These are phyloP conservation scores for Rostrohypoxylon terebratum DNA, from an alignment of 495 filamentous ascomycete genomes.

Conservation along the genomic window DNA sequence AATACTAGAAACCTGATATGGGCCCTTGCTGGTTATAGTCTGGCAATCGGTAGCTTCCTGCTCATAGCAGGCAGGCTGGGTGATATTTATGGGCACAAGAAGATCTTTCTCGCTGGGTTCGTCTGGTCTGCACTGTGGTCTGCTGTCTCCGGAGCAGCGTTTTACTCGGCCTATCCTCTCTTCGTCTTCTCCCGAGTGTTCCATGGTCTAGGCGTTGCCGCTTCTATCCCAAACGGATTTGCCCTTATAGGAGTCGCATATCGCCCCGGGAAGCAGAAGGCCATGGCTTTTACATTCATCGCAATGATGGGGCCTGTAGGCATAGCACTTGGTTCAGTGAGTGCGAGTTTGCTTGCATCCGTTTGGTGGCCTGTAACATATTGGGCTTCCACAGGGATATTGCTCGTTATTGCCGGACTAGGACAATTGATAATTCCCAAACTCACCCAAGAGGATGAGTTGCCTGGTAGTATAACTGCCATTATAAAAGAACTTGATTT, in stretches of 20 bases:
- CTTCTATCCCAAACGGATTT: slow-evolving; percentile 63
- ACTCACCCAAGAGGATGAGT: slow-evolving; percentile 40
- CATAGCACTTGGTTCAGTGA: slow-evolving; percentile 57
- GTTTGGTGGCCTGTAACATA: slow-evolving; percentile 74
- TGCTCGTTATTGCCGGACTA: slow-evolving; percentile 59
- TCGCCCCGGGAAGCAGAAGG: slow-evolving; percentile 58
- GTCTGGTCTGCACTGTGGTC: slow-evolving; percentile 74
- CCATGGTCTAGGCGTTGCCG: slow-evolving; percentile 65
- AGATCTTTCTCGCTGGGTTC: slow-evolving; percentile 69
- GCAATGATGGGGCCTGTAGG: slow-evolving; percentile 65
- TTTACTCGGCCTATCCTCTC: slow-evolving; percentile 51
- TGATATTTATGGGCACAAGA: slow-evolving; percentile 72
- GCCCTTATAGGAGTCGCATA: slow-evolving; percentile 61
- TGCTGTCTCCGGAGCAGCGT: slow-evolving; percentile 64
- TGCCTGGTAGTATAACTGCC: slow-evolving; percentile 45
- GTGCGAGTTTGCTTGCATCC: slow-evolving; percentile 61
- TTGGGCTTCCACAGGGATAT: slow-evolving; percentile 63
- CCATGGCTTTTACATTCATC: slow-evolving; percentile 64
- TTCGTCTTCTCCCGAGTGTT: slow-evolving; percentile 62
- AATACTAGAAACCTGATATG: slow-evolving; percentile 60
- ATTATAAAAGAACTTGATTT: slow-evolving; percentile 58
- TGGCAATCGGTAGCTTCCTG: slow-evolving; percentile 74
- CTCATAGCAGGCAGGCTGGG: slow-evolving; percentile 68
- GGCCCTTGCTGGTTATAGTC: slow-evolving; percentile 62
- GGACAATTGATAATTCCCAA: slow-evolving; percentile 48